Evolutionary conservation across 495 filamentous ascomycete species (phyloP).

Genomic region (Penicillium nucicola): DNA sequence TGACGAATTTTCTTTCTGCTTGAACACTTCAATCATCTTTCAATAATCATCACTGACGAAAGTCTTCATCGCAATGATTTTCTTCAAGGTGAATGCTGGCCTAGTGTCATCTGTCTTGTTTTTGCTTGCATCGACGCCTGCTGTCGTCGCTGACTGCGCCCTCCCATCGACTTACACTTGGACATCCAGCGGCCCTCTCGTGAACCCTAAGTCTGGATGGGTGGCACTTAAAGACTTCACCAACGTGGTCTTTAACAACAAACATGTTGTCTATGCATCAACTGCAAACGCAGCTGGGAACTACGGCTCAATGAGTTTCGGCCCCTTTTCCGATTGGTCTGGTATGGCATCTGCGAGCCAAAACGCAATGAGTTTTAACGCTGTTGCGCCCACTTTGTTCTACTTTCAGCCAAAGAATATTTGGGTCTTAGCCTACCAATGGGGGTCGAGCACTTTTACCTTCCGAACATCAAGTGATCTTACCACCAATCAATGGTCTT

Average conservation of each 20-base stretch:
- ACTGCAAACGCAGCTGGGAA: constrained; percentile 31
- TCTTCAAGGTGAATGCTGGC: neutral
- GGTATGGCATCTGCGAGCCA: constrained; percentile 53
- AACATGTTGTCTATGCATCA: constrained; percentile 55
- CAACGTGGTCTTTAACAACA: constrained; percentile 46
- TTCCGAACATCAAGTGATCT: constrained; percentile 58
- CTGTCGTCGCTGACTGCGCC: constrained; percentile 31
- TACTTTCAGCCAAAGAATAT: constrained; percentile 57
- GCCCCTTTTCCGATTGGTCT: constrained; percentile 52
- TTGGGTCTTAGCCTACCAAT: constrained; percentile 62
- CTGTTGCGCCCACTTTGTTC: constrained; percentile 62
- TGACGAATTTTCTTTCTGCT: neutral
- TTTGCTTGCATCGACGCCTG: constrained; percentile 9
- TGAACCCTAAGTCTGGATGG: constrained; percentile 49
- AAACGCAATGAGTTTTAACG: constrained; percentile 39
- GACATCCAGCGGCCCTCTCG: constrained; percentile 49
- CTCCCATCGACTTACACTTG: constrained; percentile 57
- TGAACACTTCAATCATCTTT: neutral
- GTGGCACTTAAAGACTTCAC: constrained; percentile 59
- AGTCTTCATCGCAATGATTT: constrained; percentile 4
- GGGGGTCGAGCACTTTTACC: constrained; percentile 54
- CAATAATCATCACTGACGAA: constrained; percentile 2
- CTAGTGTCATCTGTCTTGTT: constrained; percentile 1
- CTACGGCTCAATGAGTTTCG: constrained; percentile 58
- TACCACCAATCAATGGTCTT: constrained; percentile 54